A percentile compares a stretch with the other conserved stretches of the same genome.
phyloP scores from a whole-genome alignment of 495 filamentous ascomycete species.

The Aspergillus conjunctus region DNA sequence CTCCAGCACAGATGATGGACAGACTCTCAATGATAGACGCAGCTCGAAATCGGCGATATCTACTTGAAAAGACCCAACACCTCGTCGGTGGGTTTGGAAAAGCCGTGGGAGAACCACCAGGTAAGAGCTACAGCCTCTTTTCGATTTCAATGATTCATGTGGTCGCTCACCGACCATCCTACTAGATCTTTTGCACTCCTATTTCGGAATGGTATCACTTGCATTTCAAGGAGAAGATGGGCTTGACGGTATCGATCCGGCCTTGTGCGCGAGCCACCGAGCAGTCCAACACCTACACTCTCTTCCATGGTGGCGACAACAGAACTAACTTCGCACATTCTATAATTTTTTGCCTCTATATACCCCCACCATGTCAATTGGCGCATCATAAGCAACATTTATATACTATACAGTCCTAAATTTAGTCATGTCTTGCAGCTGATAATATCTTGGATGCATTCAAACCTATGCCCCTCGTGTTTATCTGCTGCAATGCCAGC shows the following conservation, averaged over 20 bases:
- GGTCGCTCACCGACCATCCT: slow-evolving; percentile 9
- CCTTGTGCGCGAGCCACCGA: slow-evolving; percentile 63
- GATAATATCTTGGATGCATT: background rate
- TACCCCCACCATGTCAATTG: slow-evolving; percentile 8
- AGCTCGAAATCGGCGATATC: slow-evolving; percentile 66
- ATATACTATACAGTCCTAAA: slow-evolving; percentile 6
- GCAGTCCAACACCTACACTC: slow-evolving; percentile 45
- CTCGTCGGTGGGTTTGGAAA: slow-evolving; percentile 90
- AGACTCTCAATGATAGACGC: slow-evolving; percentile 61
- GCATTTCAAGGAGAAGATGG: slow-evolving; percentile 65
- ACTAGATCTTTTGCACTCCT: slow-evolving; percentile 84
- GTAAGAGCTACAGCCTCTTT: slow-evolving; percentile 35
- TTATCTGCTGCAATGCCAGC: background rate
- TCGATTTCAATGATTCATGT: background rate
- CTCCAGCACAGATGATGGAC: slow-evolving; percentile 61
- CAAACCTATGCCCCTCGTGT: background rate
- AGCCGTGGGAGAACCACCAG: slow-evolving; percentile 72
- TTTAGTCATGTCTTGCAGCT: background rate
- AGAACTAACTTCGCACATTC: slow-evolving; percentile 5
- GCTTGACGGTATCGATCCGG: slow-evolving; percentile 64
- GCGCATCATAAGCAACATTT: background rate
- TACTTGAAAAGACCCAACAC: slow-evolving; percentile 90
- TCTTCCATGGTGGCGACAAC: slow-evolving; percentile 42
- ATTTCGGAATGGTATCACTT: slow-evolving; percentile 80
- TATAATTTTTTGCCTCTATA: slow-evolving; percentile 1